Evolutionary conservation across 345 rosid species (phyloP), one percentile per base, ranked within the genome.

Genomic region (Erodium maritimum): DNA sequence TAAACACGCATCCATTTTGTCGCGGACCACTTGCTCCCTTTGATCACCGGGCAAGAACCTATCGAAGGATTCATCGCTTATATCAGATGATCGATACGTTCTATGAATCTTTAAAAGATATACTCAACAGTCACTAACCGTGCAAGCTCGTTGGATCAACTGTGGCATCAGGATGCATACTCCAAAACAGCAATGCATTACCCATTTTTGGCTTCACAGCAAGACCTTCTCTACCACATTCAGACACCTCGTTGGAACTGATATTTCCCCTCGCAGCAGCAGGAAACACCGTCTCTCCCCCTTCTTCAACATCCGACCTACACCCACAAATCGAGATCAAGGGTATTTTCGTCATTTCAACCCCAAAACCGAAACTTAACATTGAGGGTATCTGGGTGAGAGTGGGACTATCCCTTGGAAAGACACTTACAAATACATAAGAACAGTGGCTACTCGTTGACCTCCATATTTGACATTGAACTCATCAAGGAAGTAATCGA

Each of bases 221-320:
- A 23, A 91, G 85, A 59, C 98, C 96, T 51, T 66, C 56, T 75
- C 75, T 86, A 10, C 73, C 98, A 66, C 96, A 91, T 74, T 84
- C 86, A 45, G 98, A 91, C 67, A 88, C 77, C 60, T 84, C 87
- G 53, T 88, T 77, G 80, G 86, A 91, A 57, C 83, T 88, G 62
- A 72, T 55, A 68, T 88, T 88, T 75, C 77, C 76, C 59, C 65
- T 73, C 58, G 91, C 90, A 33, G 91, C 90, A 33, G 70, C 61
- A 59, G 96, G 96, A 73, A 91, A 91, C 61, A 88, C 82, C 1
- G 98, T 91, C 75, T 91, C 98, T 37, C 98, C 98, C 23, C 95
- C 98, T 80, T 88, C 94, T 77, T 91, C 98, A 67, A 86, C 95
- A 75, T 86, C 98, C 17, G 94, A 88, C 73, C 98, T 91, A 76